Percentiles rank a stretch among this genome's conserved stretches.
These are phyloP conservation scores for Lyophyllum decastes DNA, from an alignment of 768 basidiomycete species.

Conservation along the genomic window DNA sequence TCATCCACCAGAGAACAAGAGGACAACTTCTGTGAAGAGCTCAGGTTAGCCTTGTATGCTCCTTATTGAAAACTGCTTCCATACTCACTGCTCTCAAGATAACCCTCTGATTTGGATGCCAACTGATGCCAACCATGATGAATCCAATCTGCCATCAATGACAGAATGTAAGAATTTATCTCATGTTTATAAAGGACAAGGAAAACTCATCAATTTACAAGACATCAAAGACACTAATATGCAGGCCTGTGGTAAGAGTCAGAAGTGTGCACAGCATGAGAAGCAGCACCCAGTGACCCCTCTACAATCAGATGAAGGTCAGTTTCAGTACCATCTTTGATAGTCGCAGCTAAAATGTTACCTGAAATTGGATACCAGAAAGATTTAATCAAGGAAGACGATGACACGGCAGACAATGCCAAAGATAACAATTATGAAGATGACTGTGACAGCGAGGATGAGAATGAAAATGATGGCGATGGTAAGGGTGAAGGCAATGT, in stretches of 20 bases:
- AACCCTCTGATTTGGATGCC: background rate
- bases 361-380: background rate
- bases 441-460: background rate
- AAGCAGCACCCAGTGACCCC: background rate
- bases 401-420: background rate
- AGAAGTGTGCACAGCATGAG: background rate
- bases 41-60: background rate
- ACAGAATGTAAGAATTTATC: no score
- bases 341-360: background rate
- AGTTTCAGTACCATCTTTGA: background rate
- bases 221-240: background rate
- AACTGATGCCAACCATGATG: background rate
- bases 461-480: background rate
- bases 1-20: background rate
- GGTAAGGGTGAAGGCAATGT: no score
- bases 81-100: background rate
- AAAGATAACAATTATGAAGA: background rate
- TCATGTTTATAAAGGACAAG: background rate
- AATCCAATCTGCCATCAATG: no score
- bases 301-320: background rate
- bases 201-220: background rate
- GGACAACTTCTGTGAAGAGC: background rate
- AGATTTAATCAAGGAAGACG: background rate
- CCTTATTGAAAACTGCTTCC: background rate
- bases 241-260: background rate